These are phyloP conservation scores for Aspergillus sp. DNA, from an alignment of 2,329 filamentous ascomycete genomes.

Conservation along the genomic window DNA sequence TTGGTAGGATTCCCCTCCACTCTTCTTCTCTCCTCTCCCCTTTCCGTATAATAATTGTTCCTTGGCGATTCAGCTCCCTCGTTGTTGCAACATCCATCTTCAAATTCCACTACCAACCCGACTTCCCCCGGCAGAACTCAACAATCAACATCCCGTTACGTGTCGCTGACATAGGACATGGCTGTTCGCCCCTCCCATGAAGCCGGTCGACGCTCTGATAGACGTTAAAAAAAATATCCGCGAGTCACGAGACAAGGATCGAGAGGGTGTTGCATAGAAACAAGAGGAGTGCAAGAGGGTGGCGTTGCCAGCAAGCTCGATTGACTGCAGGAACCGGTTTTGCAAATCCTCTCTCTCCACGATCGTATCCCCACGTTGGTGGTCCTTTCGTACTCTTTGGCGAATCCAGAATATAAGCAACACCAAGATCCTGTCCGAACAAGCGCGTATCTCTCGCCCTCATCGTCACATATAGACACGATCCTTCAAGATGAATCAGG, in stretches of 20 bases:
- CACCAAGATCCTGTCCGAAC: neutral
- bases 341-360: neutral
- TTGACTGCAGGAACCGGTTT: neutral
- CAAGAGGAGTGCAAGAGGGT: neutral
- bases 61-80: neutral
- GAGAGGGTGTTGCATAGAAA: neutral
- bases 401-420: neutral
- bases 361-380: neutral
- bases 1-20: neutral
- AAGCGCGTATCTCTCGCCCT: neutral
- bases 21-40: neutral
- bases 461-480: neutral
- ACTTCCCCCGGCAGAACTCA: neutral
- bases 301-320: neutral
- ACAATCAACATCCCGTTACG: neutral
- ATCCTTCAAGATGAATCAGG: slow-evolving; percentile 15
- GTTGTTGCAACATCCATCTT: neutral
- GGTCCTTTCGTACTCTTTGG: neutral
- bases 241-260: neutral
- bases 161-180: neutral
- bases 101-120: neutral
- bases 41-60: neutral
- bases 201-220: neutral
- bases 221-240: neutral
- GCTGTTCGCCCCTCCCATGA: neutral